Conservation (phyloP, 1,284 basidiomycete species). For the Porogramme epimiltina region DNA sequence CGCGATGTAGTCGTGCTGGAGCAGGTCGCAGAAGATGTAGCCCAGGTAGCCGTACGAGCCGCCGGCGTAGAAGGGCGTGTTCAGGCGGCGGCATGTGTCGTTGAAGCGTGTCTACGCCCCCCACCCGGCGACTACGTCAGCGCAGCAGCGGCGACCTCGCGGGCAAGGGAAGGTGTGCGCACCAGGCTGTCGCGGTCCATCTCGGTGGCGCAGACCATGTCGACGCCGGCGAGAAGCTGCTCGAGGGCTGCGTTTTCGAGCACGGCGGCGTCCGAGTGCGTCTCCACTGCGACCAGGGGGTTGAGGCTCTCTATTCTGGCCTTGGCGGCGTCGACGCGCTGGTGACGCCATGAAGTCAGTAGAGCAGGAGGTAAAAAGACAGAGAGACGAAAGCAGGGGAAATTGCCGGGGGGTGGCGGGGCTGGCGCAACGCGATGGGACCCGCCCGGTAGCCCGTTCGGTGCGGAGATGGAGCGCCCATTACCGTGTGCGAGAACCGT, state of each 20-base stretch:
- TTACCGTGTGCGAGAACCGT: not conserved
- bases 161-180: slow-evolving; percentile 34
- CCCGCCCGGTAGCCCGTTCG: not conserved
- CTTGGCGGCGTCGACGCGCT: slow-evolving; percentile 87
- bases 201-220: slow-evolving; percentile 87
- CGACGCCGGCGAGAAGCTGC: slow-evolving; percentile 61
- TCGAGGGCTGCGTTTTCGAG: slow-evolving; percentile 58
- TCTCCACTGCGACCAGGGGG: slow-evolving; percentile 85
- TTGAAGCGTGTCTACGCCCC: slow-evolving; percentile 80
- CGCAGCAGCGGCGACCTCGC: slow-evolving; percentile 7
- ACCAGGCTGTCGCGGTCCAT: slow-evolving; percentile 70
- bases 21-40: slow-evolving; percentile 93
- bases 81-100: slow-evolving; percentile 67
- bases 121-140: not conserved
- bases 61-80: slow-evolving; percentile 86
- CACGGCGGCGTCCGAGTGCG: slow-evolving; percentile 50
- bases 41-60: slow-evolving; percentile 91
- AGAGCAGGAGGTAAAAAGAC: slow-evolving; percentile 30
- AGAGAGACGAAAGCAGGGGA: not conserved
- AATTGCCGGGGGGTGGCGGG: not conserved
- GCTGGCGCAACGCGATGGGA: not conserved
- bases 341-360: slow-evolving; percentile 21
- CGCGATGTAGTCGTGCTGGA: slow-evolving; percentile 82
- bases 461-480: not conserved
- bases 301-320: slow-evolving; percentile 87